phyloP scores from a whole-genome alignment of 805 yeast genomes.

The Lipomyces kockii region DNA sequence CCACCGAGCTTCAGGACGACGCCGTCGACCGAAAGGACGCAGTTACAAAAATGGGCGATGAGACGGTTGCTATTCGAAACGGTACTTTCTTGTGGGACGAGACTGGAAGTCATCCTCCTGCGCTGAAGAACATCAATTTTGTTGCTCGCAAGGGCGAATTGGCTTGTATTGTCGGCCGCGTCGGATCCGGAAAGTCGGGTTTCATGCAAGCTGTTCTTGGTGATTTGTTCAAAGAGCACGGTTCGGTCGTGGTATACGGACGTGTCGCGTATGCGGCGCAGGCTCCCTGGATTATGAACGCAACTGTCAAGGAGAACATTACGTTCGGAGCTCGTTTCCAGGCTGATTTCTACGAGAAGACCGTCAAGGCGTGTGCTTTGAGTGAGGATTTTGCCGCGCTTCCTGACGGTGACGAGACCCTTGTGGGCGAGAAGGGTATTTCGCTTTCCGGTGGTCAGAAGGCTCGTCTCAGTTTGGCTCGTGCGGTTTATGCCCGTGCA shows the following conservation, averaged over 20 bases:
- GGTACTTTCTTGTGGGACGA: conserved; percentile 63
- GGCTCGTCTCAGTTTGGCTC: conserved; percentile 90
- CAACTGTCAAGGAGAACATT: conserved; percentile 87
- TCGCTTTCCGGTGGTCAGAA: conserved; percentile 97
- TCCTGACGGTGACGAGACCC: conserved; percentile 88
- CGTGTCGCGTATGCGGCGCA: conserved; percentile 88
- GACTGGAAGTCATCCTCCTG: conserved; percentile 71
- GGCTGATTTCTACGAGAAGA: conserved; percentile 75
- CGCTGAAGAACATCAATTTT: conserved; percentile 67
- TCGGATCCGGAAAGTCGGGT: conserved; percentile 90
- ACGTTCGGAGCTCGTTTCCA: conserved; percentile 87
- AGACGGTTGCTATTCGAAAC: conserved; percentile 48
- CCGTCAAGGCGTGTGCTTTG: conserved; percentile 88
- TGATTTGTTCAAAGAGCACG: conserved; percentile 75
- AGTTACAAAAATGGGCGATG: conserved; percentile 71
- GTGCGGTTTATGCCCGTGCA: conserved; percentile 94
- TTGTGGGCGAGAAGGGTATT: conserved; percentile 97
- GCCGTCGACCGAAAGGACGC: conserved; percentile 65
- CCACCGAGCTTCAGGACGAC: conserved; percentile 78
- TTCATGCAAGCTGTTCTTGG: conserved; percentile 80
- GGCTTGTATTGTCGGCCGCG: conserved; percentile 84
- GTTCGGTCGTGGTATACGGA: conserved; percentile 74
- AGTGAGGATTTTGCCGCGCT: conserved; percentile 74
- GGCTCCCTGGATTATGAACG: conserved; percentile 97
- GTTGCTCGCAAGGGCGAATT: conserved; percentile 74